phyloP scores from a whole-genome alignment of 306 rosid species.

The Trichosanthes truncata region DNA sequence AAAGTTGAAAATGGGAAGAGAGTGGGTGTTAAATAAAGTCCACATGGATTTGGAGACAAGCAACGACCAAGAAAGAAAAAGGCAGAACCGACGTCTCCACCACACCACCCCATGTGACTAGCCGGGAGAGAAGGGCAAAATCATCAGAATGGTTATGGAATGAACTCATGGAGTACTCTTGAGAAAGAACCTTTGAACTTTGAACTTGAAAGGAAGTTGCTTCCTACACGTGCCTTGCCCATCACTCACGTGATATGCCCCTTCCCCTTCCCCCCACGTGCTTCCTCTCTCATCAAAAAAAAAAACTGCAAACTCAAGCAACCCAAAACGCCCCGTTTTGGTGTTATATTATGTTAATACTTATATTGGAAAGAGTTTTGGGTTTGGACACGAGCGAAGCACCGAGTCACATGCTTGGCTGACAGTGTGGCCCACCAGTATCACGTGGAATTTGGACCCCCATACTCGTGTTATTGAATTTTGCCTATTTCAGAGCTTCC shows the following conservation, averaged over 20 bases:
- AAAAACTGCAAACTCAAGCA: constrained; percentile 7
- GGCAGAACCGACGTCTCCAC: constrained; percentile 8
- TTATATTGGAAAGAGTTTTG: too few species aligned
- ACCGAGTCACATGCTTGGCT: constrained; percentile 47
- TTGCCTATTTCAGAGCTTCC: background rate
- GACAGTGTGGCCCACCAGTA: constrained; percentile 36
- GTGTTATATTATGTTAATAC: too few species aligned
- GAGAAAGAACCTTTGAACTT: too few species aligned
- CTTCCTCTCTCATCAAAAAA: background rate
- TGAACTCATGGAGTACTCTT: too few species aligned
- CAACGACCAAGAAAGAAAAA: constrained; percentile 14
- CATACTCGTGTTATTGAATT: background rate
- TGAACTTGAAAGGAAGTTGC: background rate
- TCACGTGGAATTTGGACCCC: constrained; percentile 44
- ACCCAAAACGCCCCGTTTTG: background rate
- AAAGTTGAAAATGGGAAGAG: background rate
- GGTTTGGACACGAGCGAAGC: constrained; percentile 44
- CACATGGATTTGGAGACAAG: constrained; percentile 10
- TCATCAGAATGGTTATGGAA: background rate
- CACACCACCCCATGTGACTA: constrained; percentile 40
- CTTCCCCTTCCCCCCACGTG: background rate
- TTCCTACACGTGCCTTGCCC: constrained; percentile 4
- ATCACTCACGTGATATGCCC: too few species aligned
- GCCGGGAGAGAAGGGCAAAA: background rate
- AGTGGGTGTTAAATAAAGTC: background rate